Conservation (phyloP, 2,329 filamentous ascomycete species). For the Thielaviopsis musarum region DNA sequence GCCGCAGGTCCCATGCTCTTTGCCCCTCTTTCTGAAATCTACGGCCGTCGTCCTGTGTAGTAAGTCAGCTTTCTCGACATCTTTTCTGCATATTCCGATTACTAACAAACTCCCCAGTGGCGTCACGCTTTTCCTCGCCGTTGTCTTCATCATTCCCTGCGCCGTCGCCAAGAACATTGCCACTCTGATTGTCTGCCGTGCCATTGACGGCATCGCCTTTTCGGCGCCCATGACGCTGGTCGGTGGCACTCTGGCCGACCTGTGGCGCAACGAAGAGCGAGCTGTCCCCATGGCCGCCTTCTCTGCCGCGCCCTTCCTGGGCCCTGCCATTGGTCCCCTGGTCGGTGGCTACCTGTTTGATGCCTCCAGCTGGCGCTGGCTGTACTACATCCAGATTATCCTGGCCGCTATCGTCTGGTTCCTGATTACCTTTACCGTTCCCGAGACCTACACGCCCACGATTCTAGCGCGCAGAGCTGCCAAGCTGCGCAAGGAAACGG, state of each 20-base stretch:
- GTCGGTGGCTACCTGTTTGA: slow-evolving; percentile 62
- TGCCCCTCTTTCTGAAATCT: slow-evolving; percentile 60
- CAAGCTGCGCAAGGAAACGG: slow-evolving; percentile 53
- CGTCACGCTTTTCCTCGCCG: slow-evolving; percentile 49
- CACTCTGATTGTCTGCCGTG: slow-evolving; percentile 58
- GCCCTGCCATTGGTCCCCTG: slow-evolving; percentile 61
- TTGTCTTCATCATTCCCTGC: slow-evolving; percentile 67
- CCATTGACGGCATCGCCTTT: slow-evolving; percentile 70
- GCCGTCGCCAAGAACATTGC: slow-evolving; percentile 60
- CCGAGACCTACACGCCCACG: slow-evolving; percentile 73
- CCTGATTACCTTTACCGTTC: slow-evolving; percentile 73
- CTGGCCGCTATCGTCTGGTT: slow-evolving; percentile 52
- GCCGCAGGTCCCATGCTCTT: slow-evolving; percentile 54
- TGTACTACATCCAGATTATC: slow-evolving; percentile 80
- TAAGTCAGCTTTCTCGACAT: slow-evolving; percentile 16
- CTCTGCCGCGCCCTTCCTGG: slow-evolving; percentile 66
- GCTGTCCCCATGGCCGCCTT: slow-evolving; percentile 81
- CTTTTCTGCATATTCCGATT: neutral
- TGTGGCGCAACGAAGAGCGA: slow-evolving; percentile 73
- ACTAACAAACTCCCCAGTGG: slow-evolving; percentile 20
- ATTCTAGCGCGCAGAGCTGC: slow-evolving; percentile 55
- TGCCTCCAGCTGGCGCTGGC: slow-evolving; percentile 59
- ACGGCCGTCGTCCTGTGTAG: slow-evolving; percentile 58
- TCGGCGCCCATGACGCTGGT: slow-evolving; percentile 77
- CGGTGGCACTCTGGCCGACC: slow-evolving; percentile 64